Evolutionary conservation across 2,329 filamentous ascomycete genomes (phyloP), one percentile per base, ranked within the genome.

Genomic region (Sclerotinia nivalis): DNA sequence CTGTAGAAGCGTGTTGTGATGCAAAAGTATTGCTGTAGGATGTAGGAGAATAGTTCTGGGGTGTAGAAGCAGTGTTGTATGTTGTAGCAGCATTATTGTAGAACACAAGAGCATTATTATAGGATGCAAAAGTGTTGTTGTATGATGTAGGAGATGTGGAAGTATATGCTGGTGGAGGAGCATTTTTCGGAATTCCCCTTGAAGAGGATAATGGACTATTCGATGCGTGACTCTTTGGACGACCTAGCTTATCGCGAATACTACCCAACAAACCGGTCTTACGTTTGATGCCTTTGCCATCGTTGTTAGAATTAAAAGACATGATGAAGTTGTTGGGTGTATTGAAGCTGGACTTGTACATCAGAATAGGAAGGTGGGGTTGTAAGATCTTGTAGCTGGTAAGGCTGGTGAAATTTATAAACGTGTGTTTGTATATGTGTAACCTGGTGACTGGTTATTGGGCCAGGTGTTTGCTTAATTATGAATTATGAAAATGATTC

Each of bases 311-410:
- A 49, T 40, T 40, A 15, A 45, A 52, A 49, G 55, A 55, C 67
- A 69, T 69, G 50, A 65, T 69, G 40, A 34, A 25, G 34, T 34
- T 68, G 37, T 37, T n/a, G 66, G 37, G n/a, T n/a, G 45, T 52
- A 52, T 40, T 22, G 6, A 52, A 25, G 13, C 34, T 28, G 40
- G 40, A 47, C 7, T 25, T 62, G 34, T 61, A 18, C 40, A 62
- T 47, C 49, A 34, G 34, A 69, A 64, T 55, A 64, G 66, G 37
- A 68, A 69, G 66, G 66, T 62, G 66, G 66, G 58, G 58, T 50
- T 28, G 22, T 43, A 31, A n/a, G 18, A 47, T 56, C 10, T 25
- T n/a, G 49, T 28, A 49, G 40, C 22, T 25, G n/a, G 54, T 47
- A 54, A 50, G 34, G 49, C 43, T 64, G 67, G 40, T 28, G n/a